These are phyloP conservation scores for Trichoderma breve DNA, from an alignment of 2,329 filamentous ascomycete species.

Conservation along the genomic window DNA sequence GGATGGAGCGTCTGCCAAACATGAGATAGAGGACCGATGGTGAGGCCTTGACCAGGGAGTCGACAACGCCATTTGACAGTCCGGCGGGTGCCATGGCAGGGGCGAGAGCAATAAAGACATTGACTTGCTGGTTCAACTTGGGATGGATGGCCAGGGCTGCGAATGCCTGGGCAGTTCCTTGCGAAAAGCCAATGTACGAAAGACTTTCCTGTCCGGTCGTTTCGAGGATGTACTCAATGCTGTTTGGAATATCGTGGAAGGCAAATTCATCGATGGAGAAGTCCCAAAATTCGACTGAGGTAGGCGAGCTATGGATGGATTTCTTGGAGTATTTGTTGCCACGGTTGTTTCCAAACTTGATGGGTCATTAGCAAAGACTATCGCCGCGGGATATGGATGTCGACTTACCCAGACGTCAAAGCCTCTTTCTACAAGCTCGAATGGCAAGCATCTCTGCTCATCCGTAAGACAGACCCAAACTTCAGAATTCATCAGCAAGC, in stretches of 20 bases:
- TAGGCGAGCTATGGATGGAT: slow-evolving; percentile 72
- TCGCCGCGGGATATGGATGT: not conserved
- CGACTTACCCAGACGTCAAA: slow-evolving; percentile 87
- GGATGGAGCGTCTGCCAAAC: slow-evolving; percentile 86
- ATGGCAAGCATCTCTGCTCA: slow-evolving; percentile 79
- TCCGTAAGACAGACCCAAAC: slow-evolving; percentile 96
- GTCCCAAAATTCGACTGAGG: slow-evolving; percentile 82
- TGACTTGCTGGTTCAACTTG: slow-evolving; percentile 84
- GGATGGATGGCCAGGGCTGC: slow-evolving; percentile 91
- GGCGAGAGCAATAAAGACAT: slow-evolving; percentile 93
- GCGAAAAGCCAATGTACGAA: slow-evolving; percentile 95
- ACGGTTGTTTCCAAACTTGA: slow-evolving; percentile 86
- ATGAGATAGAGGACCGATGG: slow-evolving; percentile 89
- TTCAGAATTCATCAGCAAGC: slow-evolving; percentile 96
- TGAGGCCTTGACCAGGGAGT: slow-evolving; percentile 89
- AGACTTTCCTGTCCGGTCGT: slow-evolving; percentile 79
- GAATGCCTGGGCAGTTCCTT: slow-evolving; percentile 95
- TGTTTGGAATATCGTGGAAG: slow-evolving; percentile 95
- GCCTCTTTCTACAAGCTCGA: slow-evolving; percentile 82
- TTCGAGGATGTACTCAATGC: slow-evolving; percentile 84
- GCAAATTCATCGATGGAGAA: slow-evolving; percentile 99
- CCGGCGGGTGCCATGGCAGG: slow-evolving; percentile 96
- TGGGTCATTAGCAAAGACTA: not conserved
- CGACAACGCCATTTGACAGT: slow-evolving; percentile 83
- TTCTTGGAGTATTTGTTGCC: slow-evolving; percentile 99